Base-by-base conservation (phyloP, 805 yeast species). In the Spathaspora passalidarum region DNA sequence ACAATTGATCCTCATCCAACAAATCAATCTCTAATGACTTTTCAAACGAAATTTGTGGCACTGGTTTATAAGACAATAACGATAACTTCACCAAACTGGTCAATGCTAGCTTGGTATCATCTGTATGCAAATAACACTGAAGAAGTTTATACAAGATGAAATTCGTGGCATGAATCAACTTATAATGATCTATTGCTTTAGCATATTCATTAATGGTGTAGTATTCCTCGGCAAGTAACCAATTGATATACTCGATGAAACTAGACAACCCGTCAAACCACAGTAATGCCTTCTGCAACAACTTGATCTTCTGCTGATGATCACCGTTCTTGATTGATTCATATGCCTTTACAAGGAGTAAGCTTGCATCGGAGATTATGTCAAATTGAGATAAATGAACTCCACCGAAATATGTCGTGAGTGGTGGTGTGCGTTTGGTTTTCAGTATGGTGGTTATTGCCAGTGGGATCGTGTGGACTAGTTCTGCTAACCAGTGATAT, bases 401-500 rank as follows among this genome's bases (percentile, higher is more conserved):
- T 0, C 76, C 76, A 4, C 76, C 76, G 43, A 48, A 59, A 40
- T 55, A 68, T 8, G 48, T 39, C 17, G 53, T 19, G 3, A 55
- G 44, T 3, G 42, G 10, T 17, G 47, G 51, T 20, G 53, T 25
- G 46, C 47, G 26, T 2, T 42, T 38, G n/a, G 42, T 26, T 38
- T 62, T 55, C 14, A 49, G 37, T n/a, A 43, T 48, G 6, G 51
- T 32, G 5, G 57, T 19, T 10, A 69, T 60, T 2, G 80, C 75
- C 10, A 56, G 51, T 0, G 86, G 86, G 1, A 78, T 67, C n/a
- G 62, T 43, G 8, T 66, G 72, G 43, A 82, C 63, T 14, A 85
- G 59, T 46, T 83, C 79, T 0, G 86, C 88, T 10, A 87, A 64
- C 82, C 86, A 78, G 36, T 79, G 75, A 51, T 79, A 76, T 56